phyloP scores from a whole-genome alignment of 257 asterid species.

The Jacaranda copaia region DNA sequence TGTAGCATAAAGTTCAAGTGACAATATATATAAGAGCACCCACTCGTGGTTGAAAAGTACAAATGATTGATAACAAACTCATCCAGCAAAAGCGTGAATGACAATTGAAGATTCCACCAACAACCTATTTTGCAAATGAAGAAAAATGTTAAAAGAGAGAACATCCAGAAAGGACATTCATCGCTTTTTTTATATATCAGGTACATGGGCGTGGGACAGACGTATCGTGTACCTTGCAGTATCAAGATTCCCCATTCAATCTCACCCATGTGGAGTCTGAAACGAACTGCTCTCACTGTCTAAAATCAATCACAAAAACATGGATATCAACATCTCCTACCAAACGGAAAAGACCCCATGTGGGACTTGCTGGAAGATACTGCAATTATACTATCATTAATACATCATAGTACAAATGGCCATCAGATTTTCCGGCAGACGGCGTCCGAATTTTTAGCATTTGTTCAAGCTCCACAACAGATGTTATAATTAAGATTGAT shows the following conservation, averaged over 20 bases:
- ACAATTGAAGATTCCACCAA: no score
- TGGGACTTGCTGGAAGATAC: neutral
- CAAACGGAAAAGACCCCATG: neutral
- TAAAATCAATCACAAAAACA: no score
- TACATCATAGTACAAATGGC: conserved; percentile 18
- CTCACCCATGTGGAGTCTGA: conserved; percentile 31
- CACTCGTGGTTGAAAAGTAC: no score
- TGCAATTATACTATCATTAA: conserved; percentile 1
- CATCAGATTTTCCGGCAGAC: neutral
- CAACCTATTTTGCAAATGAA: neutral
- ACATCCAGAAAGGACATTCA: conserved; percentile 36
- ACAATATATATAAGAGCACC: no score
- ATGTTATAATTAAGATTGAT: no score
- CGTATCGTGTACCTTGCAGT: conserved; percentile 20
- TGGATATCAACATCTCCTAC: no score
- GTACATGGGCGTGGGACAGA: conserved; percentile 33
- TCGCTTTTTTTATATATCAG: neutral
- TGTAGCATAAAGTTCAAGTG: no score
- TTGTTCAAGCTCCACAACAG: no score
- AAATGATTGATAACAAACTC: no score
- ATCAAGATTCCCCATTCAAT: conserved; percentile 35
- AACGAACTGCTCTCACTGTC: neutral
- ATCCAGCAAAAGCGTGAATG: no score
- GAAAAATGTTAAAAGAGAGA: conserved; percentile 9
- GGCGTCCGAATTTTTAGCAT: no score